Evolutionary conservation across 768 basidiomycete genomes (phyloP).

Genomic region (Stropharia rugosoannulata): DNA sequence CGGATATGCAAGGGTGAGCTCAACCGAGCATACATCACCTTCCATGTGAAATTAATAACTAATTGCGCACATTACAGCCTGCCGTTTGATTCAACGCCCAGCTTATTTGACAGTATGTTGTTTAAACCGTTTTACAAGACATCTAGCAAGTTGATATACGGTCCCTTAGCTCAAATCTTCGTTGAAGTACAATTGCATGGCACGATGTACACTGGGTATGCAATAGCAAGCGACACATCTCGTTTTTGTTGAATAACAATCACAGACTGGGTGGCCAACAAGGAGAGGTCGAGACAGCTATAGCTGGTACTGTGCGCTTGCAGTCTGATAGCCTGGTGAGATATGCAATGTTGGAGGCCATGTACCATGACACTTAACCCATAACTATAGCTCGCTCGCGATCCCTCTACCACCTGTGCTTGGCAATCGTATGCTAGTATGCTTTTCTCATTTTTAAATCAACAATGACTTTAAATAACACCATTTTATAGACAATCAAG

Average conservation of each 20-base stretch:
- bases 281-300: conserved; percentile 38
- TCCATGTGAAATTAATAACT: not conserved
- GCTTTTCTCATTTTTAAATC: not conserved
- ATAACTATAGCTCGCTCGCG: conserved; percentile 26
- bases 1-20: conserved; percentile 11
- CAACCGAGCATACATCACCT: no score
- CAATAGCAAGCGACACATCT: not conserved
- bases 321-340: conserved; percentile 37
- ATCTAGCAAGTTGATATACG: not conserved
- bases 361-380: not conserved
- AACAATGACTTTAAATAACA: not conserved
- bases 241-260: not conserved
- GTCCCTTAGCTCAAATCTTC: conserved; percentile 32
- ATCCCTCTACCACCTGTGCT: conserved; percentile 42
- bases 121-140: not conserved
- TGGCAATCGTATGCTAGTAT: conserved; percentile 43
- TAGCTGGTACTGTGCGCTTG: conserved; percentile 40
- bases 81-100: conserved; percentile 43
- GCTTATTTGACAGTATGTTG: conserved; percentile 31
- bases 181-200: conserved; percentile 46
- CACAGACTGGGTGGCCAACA: conserved; percentile 30
- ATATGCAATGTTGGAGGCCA: not conserved
- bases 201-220: conserved; percentile 38
- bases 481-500: conserved; percentile 24
- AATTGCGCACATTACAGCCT: not conserved